phyloP scores from a whole-genome alignment of 169 alveolate genomes.

The Plasmodium gallinaceum region DNA sequence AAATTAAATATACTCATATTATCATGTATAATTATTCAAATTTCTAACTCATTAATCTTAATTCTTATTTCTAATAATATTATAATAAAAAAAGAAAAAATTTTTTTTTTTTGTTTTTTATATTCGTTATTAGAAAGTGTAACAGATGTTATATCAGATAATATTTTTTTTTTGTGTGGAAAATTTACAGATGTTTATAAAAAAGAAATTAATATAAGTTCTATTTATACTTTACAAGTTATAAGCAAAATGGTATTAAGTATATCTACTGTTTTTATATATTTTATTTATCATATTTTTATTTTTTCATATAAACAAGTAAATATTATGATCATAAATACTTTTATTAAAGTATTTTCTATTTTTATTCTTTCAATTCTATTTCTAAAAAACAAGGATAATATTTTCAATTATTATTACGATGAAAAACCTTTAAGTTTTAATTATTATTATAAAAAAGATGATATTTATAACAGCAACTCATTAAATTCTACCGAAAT shows the following conservation, averaged over 20 bases:
- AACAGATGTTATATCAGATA: constrained; percentile 76
- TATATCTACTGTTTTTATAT: constrained; percentile 56
- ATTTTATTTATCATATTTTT: constrained; percentile 69
- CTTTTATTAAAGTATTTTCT: constrained; percentile 62
- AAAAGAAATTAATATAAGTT: constrained; percentile 56
- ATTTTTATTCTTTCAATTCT: constrained; percentile 64
- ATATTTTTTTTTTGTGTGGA: constrained; percentile 77
- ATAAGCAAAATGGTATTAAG: constrained; percentile 72
- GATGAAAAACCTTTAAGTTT: constrained; percentile 4
- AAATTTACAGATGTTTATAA: constrained; percentile 71
- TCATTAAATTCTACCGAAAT: not conserved
- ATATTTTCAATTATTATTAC: constrained; percentile 23
- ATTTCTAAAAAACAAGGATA: constrained; percentile 72
- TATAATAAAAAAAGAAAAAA: constrained; percentile 53
- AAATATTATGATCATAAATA: constrained; percentile 74
- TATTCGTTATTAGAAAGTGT: constrained; percentile 75
- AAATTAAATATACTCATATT: constrained; percentile 72
- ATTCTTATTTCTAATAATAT: constrained; percentile 60
- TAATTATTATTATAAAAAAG: constrained; percentile 1
- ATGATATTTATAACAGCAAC: not conserved
- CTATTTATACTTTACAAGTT: constrained; percentile 70
- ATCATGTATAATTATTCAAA: constrained; percentile 74
- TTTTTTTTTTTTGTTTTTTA: constrained; percentile 74
- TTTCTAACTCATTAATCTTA: constrained; percentile 56
- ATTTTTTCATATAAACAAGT: constrained; percentile 38